phyloP scores from a whole-genome alignment of 163 green algal genomes.

The Smithsoniella earleae region DNA sequence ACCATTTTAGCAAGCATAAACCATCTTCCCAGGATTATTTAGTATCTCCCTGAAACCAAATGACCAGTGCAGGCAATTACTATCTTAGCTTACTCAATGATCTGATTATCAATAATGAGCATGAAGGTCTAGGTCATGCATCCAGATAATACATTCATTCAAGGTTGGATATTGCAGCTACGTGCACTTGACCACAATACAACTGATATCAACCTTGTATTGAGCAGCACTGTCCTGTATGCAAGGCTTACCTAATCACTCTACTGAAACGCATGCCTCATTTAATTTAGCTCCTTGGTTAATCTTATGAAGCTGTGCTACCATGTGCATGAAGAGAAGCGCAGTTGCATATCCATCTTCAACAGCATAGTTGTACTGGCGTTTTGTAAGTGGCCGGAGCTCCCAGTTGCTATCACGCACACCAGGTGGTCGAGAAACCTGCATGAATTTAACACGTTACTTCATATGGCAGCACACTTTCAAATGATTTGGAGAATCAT shows the following conservation, averaged over 20 bases:
- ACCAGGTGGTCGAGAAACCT: constrained; percentile 21
- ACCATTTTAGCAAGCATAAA: no score
- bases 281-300: constrained; percentile 21
- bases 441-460: background rate
- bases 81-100: no score
- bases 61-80: no score
- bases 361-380: constrained; percentile 26
- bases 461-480: background rate
- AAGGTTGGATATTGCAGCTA: no score
- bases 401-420: constrained; percentile 29
- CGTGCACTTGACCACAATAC: no score
- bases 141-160: no score
- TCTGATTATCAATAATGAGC: no score
- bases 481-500: background rate
- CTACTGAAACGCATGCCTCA: background rate
- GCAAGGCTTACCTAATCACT: background rate
- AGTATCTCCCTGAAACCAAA: no score
- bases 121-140: no score
- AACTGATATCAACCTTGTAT: no score
- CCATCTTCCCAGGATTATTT: no score
- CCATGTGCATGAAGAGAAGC: constrained; percentile 29
- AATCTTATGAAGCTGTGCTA: constrained; percentile 29
- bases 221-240: no score
- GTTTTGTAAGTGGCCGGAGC: constrained; percentile 13
- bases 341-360: constrained; percentile 27